Percentiles rank a stretch among this genome's conserved stretches.
phyloP scores from a whole-genome alignment of 2,329 filamentous ascomycete genomes.

The Chaetomiaceae sp. region DNA sequence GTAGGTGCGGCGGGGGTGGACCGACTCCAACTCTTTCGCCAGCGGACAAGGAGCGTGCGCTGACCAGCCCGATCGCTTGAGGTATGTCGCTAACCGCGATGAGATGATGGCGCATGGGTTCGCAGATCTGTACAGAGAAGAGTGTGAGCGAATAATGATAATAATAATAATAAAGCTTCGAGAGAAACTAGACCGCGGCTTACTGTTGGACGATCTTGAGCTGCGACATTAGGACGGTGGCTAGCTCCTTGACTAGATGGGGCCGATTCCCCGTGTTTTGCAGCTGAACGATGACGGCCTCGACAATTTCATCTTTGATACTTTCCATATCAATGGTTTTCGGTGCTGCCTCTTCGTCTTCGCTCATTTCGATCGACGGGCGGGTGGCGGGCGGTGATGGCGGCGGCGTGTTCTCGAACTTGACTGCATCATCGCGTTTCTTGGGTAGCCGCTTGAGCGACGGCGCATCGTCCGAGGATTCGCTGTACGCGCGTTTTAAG shows the following conservation, averaged over 20 bases:
- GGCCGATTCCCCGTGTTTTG: conserved; percentile 88
- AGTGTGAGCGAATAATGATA: conserved; percentile 19
- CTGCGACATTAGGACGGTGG: conserved; percentile 68
- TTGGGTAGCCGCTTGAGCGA: conserved; percentile 30
- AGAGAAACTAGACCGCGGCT: no score
- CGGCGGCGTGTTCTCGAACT: conserved; percentile 71
- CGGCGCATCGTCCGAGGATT: conserved; percentile 32
- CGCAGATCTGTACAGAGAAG: conserved; percentile 63
- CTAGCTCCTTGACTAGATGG: conserved; percentile 91
- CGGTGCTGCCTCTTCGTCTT: conserved; percentile 28
- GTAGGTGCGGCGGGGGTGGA: conserved; percentile 91
- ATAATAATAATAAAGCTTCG: no score
- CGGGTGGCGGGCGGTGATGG: conserved; percentile 59
- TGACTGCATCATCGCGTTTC: conserved; percentile 32
- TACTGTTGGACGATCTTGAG: conserved; percentile 90
- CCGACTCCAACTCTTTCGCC: conserved; percentile 86
- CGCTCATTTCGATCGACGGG: conserved; percentile 40
- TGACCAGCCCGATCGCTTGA: conserved; percentile 81
- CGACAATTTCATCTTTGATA: conserved; percentile 93
- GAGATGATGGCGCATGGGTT: conserved; percentile 95
- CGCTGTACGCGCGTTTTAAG: conserved; percentile 72
- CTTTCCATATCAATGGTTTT: conserved; percentile 70
- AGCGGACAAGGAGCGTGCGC: conserved; percentile 77
- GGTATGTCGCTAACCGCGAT: conserved; percentile 81
- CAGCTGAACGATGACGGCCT: conserved; percentile 81